A percentile compares a stretch with the other conserved stretches of the same genome.
Evolutionary conservation across 441 rosid genomes (phyloP).

Genomic region (Gossypium gossypioides): DNA sequence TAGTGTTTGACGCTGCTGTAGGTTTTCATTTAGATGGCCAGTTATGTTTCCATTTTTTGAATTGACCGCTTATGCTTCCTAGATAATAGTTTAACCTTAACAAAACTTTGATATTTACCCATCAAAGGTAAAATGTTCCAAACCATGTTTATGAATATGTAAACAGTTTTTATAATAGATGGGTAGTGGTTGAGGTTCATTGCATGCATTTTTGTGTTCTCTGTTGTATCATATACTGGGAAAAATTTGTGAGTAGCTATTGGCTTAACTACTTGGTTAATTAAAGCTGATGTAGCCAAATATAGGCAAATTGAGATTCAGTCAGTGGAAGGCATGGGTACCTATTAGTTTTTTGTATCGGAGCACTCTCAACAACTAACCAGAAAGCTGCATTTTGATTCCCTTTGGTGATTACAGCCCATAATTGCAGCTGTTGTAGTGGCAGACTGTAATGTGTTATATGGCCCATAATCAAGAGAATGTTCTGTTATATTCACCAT

Average conservation of each 20-base stretch:
- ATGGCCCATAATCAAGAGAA: background rate
- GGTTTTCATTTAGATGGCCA: too few species aligned
- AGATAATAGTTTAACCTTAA: too few species aligned
- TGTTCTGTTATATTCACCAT: background rate
- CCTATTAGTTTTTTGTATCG: background rate
- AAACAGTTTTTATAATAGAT: background rate
- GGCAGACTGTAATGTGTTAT: background rate
- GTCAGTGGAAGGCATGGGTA: background rate
- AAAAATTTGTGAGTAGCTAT: background rate
- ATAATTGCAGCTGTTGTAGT: background rate
- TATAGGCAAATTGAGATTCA: background rate
- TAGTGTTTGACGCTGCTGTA: too few species aligned
- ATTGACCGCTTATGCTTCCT: too few species aligned
- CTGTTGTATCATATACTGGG: background rate
- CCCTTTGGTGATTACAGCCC: background rate
- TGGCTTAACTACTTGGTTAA: background rate
- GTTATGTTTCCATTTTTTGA: too few species aligned
- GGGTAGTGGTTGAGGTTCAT: background rate
- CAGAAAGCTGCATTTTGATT: slow-evolving; percentile 1
- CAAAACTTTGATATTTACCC: background rate
- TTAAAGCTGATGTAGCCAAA: background rate
- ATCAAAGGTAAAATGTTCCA: background rate
- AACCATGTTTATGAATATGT: background rate
- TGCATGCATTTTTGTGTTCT: background rate
- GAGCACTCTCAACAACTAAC: background rate